Conservation (phyloP, 2,329 filamentous ascomycete species). For the Alternaria atra region DNA sequence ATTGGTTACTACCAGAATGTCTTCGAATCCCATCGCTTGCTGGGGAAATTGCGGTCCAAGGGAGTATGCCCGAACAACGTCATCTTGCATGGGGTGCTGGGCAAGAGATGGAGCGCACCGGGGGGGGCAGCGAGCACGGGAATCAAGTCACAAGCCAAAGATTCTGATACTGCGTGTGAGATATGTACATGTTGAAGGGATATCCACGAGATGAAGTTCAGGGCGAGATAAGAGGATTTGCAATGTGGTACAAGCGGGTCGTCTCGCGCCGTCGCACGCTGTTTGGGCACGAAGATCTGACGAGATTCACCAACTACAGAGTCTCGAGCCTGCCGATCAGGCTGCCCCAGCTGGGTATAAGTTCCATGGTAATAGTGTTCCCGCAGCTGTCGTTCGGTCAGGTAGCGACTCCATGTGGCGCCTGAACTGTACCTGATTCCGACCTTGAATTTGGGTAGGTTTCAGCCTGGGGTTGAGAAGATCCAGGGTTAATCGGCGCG, state of each 20-base stretch:
- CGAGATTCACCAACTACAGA: conserved; percentile 18
- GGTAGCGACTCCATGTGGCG: conserved; percentile 20
- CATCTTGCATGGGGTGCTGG: conserved; percentile 17
- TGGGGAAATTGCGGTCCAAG: conserved; percentile 8
- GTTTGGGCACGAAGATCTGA: conserved; percentile 26
- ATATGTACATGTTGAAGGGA: not conserved
- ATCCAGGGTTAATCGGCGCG: conserved; percentile 1
- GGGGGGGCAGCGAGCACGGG: conserved; percentile 5
- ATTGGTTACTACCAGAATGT: not conserved
- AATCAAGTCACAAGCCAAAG: conserved; percentile 4
- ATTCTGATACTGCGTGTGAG: not conserved
- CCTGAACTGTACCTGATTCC: conserved; percentile 11
- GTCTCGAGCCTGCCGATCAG: conserved; percentile 27
- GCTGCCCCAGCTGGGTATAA: conserved; percentile 15
- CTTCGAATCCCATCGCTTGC: conserved; percentile 2
- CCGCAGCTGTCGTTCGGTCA: conserved; percentile 23
- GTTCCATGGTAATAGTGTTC: conserved; percentile 3
- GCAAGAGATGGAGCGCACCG: conserved; percentile 1
- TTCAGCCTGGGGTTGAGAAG: not conserved
- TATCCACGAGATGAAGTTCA: not conserved
- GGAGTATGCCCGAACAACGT: conserved; percentile 15
- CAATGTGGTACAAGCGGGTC: conserved; percentile 25
- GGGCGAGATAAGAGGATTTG: not conserved
- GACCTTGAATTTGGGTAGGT: conserved; percentile 2
- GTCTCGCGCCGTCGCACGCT: conserved; percentile 23